These are phyloP conservation scores for Fusarium austroafricanum DNA, from an alignment of 2,329 filamentous ascomycete species.

Conservation along the genomic window DNA sequence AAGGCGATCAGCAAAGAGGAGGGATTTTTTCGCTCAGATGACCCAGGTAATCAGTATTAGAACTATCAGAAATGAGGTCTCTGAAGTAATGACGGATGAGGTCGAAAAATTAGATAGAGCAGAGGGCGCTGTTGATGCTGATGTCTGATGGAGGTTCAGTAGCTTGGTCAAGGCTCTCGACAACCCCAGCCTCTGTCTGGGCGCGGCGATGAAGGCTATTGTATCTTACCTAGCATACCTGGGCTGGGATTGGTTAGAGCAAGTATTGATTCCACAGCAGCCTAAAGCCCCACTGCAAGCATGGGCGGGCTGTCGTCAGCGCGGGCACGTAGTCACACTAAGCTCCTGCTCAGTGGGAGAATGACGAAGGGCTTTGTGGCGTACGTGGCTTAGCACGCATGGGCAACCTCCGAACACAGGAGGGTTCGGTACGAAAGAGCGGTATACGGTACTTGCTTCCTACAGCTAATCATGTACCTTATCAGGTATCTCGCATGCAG, in stretches of 20 bases:
- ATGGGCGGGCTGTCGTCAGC: conserved; percentile 36
- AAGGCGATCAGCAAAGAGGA: conserved; percentile 11
- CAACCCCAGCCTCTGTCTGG: conserved; percentile 42
- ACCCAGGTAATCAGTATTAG: background rate
- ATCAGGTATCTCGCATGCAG: conserved; percentile 13
- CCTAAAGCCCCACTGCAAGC: conserved; percentile 19
- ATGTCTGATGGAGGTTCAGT: conserved; percentile 39
- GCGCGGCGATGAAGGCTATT: conserved; percentile 33
- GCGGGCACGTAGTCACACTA: conserved; percentile 3
- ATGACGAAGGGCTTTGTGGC: conserved; percentile 45
- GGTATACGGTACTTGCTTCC: conserved; percentile 13
- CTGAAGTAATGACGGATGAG: conserved; percentile 2
- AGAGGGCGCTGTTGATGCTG: conserved; percentile 23
- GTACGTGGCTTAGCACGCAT: conserved; percentile 42
- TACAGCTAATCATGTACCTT: background rate
- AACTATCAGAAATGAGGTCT: background rate
- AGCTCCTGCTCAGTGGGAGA: conserved; percentile 17
- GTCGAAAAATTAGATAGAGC: conserved; percentile 21
- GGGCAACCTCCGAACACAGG: conserved; percentile 12
- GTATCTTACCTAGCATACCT: conserved; percentile 35
- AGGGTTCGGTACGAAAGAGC: conserved; percentile 17
- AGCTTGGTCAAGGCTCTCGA: conserved; percentile 38
- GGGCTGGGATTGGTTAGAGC: conserved; percentile 28
- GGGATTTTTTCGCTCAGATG: background rate
- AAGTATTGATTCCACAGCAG: conserved; percentile 33